A percentile compares a stretch with the other conserved stretches of the same genome.
These are phyloP conservation scores for Hericium coralloides DNA, from an alignment of 768 basidiomycete genomes.

Conservation along the genomic window DNA sequence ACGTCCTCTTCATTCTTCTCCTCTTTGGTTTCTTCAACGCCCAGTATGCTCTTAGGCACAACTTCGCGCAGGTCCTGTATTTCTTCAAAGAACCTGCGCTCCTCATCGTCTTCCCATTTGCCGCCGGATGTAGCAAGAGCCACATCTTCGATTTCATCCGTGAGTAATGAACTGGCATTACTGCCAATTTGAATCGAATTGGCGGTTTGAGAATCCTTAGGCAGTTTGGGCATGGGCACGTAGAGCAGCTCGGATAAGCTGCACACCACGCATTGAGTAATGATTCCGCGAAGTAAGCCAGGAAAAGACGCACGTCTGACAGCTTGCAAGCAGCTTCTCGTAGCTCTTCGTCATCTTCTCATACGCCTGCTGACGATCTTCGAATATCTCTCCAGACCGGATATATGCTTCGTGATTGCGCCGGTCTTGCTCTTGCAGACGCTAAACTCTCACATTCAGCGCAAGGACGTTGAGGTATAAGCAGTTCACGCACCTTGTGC, in stretches of 20 bases:
- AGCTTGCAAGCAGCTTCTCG: slow-evolving; percentile 82
- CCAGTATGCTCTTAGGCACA: slow-evolving; percentile 81
- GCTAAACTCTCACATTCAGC: slow-evolving; percentile 35
- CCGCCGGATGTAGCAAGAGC: slow-evolving; percentile 43
- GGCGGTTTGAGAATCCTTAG: slow-evolving; percentile 70
- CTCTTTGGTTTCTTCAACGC: slow-evolving; percentile 40
- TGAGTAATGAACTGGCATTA: slow-evolving; percentile 30
- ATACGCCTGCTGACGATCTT: slow-evolving; percentile 97
- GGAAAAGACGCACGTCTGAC: slow-evolving; percentile 59
- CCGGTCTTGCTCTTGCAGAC: slow-evolving; percentile 93
- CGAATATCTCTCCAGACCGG: slow-evolving; percentile 97
- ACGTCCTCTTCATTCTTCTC: slow-evolving; percentile 33
- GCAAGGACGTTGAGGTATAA: neutral
- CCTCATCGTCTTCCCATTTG: slow-evolving; percentile 99
- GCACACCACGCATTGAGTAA: neutral
- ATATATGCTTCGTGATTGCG: slow-evolving; percentile 99
- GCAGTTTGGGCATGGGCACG: slow-evolving; percentile 73
- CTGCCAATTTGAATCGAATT: slow-evolving; percentile 74
- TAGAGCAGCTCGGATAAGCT: slow-evolving; percentile 91
- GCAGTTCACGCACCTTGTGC: slow-evolving; percentile 60
- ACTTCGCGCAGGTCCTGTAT: slow-evolving; percentile 86
- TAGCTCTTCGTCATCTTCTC: slow-evolving; percentile 98
- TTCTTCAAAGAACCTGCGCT: slow-evolving; percentile 88
- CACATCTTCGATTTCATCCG: slow-evolving; percentile 51
- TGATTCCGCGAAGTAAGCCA: neutral